Evolutionary conservation across 2,329 filamentous ascomycete species (phyloP), one percentile per base, ranked within the genome.

Genomic region (Phaeosphaeria sp.): DNA sequence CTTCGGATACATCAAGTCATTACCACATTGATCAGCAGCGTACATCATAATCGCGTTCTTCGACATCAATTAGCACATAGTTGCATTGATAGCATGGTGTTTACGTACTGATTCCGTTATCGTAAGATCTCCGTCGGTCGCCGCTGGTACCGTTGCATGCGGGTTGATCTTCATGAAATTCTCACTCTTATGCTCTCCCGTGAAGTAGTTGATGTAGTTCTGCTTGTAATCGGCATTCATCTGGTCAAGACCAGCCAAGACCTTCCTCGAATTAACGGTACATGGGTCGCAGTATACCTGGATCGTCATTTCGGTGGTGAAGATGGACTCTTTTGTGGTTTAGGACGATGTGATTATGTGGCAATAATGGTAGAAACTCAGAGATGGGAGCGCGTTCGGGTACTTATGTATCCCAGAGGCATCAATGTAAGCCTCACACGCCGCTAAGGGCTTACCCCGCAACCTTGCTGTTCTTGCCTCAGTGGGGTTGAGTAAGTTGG

Each of bases 211-310:
- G 55, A 80, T 73, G 52, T 68, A 68, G 50, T 78, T 71, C 51
- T 73, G 66, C 6, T 79, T 68, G 63, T 77, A 79, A 52, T 74
- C 63, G 18, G 67, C 66, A 30, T 72, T 71, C 30, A 79, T 65
- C 43, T 78, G 60, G 33, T 78, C 70, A 20, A 80, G 68, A 9
- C 74, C 77, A 39, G 78, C 78, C 25, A 81, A 68, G 13, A 80
- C 74, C 56, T 81, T 80, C 49, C 75, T 76, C 55, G 71, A 71
- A 65, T 81, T 80, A 71, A 80, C 66, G 23, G 78, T 80, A 62
- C 74, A 77, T 10, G 78, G 78, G 58, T 80, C 77, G 17, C 55
- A 59, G 52, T 64, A 64, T 1, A 64, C 52, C 46, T 64, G 58
- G 39, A 64, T 61, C 9, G 58, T 64, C 61, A 64, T 64, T 1